A percentile compares a stretch with the other conserved stretches of the same genome.
Evolutionary conservation across 176 grass and related monocot species (phyloP).

Genomic region (Cenchrus purpureus): DNA sequence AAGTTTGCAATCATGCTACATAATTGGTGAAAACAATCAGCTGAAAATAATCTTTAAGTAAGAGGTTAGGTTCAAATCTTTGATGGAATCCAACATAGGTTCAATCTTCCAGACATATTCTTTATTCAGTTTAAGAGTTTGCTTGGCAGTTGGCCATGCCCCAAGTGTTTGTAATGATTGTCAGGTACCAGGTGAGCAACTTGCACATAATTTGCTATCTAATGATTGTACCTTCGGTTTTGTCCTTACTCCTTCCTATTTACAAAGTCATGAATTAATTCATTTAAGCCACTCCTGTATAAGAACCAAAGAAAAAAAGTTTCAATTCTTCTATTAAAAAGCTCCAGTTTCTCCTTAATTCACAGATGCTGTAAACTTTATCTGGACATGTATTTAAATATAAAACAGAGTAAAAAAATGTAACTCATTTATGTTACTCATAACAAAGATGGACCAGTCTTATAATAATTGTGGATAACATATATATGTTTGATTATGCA

Average conservation of each 20-base stretch:
- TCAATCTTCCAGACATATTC: neutral
- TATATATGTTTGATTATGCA: conserved; percentile 29
- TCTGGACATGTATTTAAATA: neutral
- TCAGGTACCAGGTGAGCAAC: neutral
- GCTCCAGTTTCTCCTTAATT: neutral
- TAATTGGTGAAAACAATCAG: neutral
- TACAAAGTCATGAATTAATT: neutral
- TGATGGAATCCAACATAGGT: neutral
- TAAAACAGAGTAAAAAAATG: neutral
- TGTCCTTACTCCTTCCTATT: neutral
- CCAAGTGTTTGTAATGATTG: conserved; percentile 12
- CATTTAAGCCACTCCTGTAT: neutral
- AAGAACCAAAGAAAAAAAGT: neutral
- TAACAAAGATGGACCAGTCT: neutral
- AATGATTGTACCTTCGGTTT: neutral
- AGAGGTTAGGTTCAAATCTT: neutral
- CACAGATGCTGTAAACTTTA: neutral
- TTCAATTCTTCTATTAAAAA: neutral
- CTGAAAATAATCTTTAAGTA: neutral
- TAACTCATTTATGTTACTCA: neutral
- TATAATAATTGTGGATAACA: conserved; percentile 39
- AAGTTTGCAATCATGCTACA: neutral
- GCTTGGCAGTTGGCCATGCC: conserved; percentile 10
- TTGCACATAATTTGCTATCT: neutral
- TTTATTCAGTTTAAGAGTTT: conserved; percentile 5